A percentile compares a stretch with the other conserved stretches of the same genome.
These are phyloP conservation scores for Singerocomus inundabilis DNA, from an alignment of 1,284 basidiomycete genomes.

Conservation along the genomic window DNA sequence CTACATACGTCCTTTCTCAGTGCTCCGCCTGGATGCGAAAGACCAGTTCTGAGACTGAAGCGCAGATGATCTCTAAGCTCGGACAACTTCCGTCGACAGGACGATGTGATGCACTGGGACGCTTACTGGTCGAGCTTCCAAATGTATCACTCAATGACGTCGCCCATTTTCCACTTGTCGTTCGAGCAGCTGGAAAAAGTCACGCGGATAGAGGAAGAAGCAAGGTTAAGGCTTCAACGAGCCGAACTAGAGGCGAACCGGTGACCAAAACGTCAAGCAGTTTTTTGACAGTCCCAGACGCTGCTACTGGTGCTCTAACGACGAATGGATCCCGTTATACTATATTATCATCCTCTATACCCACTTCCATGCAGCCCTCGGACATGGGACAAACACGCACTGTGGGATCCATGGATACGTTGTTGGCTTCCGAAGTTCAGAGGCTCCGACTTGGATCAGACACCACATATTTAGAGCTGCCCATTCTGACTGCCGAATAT, in stretches of 20 bases:
- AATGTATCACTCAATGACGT: not conserved
- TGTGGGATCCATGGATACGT: not conserved
- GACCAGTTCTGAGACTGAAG: not conserved
- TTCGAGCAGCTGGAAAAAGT: not conserved
- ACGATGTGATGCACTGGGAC: constrained; percentile 8
- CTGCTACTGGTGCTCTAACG: not conserved
- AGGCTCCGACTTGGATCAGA: not conserved
- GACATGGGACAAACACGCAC: not conserved
- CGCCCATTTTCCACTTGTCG: not conserved
- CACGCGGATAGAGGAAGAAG: not conserved
- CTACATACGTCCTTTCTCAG: not conserved
- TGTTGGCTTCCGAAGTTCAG: not conserved
- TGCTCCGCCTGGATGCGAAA: not conserved
- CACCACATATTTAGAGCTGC: constrained; percentile 2
- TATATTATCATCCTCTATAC: not conserved
- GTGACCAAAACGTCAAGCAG: not conserved
- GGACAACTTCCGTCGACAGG: not conserved
- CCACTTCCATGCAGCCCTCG: not conserved
- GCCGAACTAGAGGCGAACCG: not conserved
- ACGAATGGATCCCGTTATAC: not conserved
- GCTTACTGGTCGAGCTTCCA: constrained; percentile 9
- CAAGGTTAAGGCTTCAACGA: not conserved
- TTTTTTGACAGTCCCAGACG: not conserved
- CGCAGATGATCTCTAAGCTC: not conserved
- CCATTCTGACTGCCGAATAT: constrained; percentile 9